Conservation (phyloP, 164 flowering plant genomes). For the Macadamia tetraphylla region DNA sequence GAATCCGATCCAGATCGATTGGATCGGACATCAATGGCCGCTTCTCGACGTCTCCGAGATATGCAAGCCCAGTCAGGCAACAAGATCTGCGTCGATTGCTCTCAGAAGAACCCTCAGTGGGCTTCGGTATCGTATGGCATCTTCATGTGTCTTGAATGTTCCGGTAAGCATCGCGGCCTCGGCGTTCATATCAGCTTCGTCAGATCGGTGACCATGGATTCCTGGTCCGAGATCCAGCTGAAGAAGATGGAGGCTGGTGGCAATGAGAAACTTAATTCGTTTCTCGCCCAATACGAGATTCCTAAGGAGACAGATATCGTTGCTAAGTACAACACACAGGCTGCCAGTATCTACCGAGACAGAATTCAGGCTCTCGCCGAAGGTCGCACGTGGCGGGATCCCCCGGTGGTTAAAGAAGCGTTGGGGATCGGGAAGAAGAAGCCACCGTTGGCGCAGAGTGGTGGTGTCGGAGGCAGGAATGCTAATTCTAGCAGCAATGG, state of each 20-base stretch:
- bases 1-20: conserved; percentile 23
- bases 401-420: conserved; percentile 58
- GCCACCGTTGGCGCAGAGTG: conserved; percentile 37
- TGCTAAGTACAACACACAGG: conserved; percentile 75
- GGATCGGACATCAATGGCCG: conserved; percentile 47
- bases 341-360: conserved; percentile 69
- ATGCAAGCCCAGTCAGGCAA: conserved; percentile 82
- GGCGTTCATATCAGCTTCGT: conserved; percentile 98
- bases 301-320: conserved; percentile 79
- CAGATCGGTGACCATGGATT: conserved; percentile 99
- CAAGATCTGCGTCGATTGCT: conserved; percentile 88
- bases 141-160: conserved; percentile 97
- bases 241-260: conserved; percentile 95
- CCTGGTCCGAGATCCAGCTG: conserved; percentile 98
- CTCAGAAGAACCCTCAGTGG: conserved; percentile 98
- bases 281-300: conserved; percentile 57
- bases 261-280: conserved; percentile 64
- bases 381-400: conserved; percentile 74
- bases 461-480: conserved; percentile 18
- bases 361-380: conserved; percentile 73
- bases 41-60: conserved; percentile 74
- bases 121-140: conserved; percentile 97
- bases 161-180: conserved; percentile 99
- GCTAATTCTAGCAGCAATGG: conserved; percentile 21
- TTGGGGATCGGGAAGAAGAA: conserved; percentile 28